phyloP scores from a whole-genome alignment of 805 yeast species.

The Cyberlindnera mycetangii region DNA sequence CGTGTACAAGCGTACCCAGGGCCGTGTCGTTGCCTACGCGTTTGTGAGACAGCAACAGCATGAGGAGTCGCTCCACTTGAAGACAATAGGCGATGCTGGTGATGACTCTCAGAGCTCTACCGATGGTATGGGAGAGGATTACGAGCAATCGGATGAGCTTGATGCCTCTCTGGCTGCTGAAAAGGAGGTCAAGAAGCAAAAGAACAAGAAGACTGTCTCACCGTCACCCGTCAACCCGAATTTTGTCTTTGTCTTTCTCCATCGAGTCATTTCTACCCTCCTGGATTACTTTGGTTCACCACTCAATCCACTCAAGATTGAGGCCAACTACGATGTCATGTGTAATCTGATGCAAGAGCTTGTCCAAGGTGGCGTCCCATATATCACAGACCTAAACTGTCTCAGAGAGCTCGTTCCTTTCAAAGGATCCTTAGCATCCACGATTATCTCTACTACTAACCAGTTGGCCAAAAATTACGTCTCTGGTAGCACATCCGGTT shows the following conservation, averaged over 20 bases:
- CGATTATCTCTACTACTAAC: conserved; percentile 36
- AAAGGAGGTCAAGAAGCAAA: conserved; percentile 5
- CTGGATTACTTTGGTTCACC: conserved; percentile 57
- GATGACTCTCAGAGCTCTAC: conserved; percentile 5
- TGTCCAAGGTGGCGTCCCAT: conserved; percentile 76
- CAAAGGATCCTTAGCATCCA: conserved; percentile 31
- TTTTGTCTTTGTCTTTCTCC: conserved; percentile 52
- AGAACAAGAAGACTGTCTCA: conserved; percentile 15
- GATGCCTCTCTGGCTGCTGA: conserved; percentile 1
- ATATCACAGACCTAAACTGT: conserved; percentile 66
- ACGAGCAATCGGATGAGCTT: background rate
- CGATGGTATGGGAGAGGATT: conserved; percentile 2
- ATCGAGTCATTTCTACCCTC: conserved; percentile 47
- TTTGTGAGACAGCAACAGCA: conserved; percentile 15
- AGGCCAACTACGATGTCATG: conserved; percentile 67
- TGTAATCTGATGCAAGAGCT: conserved; percentile 71
- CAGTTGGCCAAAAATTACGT: conserved; percentile 27
- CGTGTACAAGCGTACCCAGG: conserved; percentile 16
- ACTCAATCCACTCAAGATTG: conserved; percentile 55
- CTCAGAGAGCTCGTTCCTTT: conserved; percentile 68
- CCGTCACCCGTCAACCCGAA: conserved; percentile 40
- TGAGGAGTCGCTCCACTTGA: conserved; percentile 14
- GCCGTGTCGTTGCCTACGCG: conserved; percentile 19
- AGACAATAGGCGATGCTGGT: conserved; percentile 15
- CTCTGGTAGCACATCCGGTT: conserved; percentile 11